Evolutionary conservation across 306 rosid genomes (phyloP).

Genomic region (Phaseolus lunatus): DNA sequence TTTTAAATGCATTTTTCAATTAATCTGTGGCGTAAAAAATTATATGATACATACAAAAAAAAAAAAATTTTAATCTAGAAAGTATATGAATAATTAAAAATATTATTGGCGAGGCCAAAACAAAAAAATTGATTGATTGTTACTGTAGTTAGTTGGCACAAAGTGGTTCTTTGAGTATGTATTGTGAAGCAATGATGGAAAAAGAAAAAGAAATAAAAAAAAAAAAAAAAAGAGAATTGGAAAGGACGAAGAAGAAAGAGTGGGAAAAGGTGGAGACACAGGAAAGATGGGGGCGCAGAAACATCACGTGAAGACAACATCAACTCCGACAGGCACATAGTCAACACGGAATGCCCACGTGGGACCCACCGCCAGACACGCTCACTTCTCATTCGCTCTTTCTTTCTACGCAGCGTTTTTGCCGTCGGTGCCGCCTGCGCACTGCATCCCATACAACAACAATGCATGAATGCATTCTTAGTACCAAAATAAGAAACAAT

Average conservation of each 20-base stretch:
- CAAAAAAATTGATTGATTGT: too few relatives aligned
- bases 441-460: not conserved
- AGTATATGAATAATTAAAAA: too few relatives aligned
- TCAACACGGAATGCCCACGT: conserved; percentile 54
- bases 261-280: conserved; percentile 25
- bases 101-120: too few relatives aligned
- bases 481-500: not conserved
- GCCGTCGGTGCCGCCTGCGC: conserved; percentile 72
- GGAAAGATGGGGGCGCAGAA: conserved; percentile 54
- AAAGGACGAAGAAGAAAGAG: not conserved
- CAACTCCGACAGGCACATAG: conserved; percentile 68
- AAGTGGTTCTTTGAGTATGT: too few relatives aligned
- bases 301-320: conserved; percentile 74
- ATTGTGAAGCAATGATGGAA: too few relatives aligned
- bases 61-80: too few relatives aligned
- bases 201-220: too few relatives aligned
- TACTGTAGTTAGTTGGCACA: too few relatives aligned
- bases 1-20: too few relatives aligned
- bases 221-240: not conserved
- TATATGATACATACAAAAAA: too few relatives aligned
- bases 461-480: not conserved
- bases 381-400: conserved; percentile 54
- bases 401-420: conserved; percentile 48
- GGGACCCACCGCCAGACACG: conserved; percentile 53
- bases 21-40: too few relatives aligned